phyloP scores from a whole-genome alignment of 2,329 filamentous ascomycete species.

The Ophiosphaerella korrae region DNA sequence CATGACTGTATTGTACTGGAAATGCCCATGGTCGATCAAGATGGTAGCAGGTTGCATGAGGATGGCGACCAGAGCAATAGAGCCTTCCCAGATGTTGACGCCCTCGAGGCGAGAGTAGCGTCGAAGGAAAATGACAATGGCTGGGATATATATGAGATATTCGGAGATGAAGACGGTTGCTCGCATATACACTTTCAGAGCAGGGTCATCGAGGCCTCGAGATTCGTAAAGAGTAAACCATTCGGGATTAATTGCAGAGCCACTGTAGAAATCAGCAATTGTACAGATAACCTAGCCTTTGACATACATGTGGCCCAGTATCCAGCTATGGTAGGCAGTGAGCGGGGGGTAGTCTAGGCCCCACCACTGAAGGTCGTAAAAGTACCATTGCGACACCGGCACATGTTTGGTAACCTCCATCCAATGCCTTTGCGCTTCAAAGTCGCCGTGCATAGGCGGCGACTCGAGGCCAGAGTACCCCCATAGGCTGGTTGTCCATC shows the following conservation, averaged over 20 bases:
- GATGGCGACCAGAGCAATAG: conserved; percentile 85
- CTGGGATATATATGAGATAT: conserved; percentile 86
- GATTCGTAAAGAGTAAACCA: conserved; percentile 91
- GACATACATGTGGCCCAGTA: conserved; percentile 78
- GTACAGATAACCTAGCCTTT: background rate
- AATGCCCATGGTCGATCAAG: conserved; percentile 92
- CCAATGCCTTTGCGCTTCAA: conserved; percentile 97
- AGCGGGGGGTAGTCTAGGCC: conserved; percentile 96
- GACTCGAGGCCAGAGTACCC: conserved; percentile 86
- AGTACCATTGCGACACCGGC: conserved; percentile 95
- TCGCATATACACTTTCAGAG: conserved; percentile 93
- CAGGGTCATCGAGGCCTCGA: conserved; percentile 77
- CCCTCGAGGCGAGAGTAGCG: conserved; percentile 77
- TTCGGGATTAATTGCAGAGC: conserved; percentile 73
- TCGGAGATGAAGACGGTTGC: conserved; percentile 89
- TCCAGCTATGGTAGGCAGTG: conserved; percentile 97
- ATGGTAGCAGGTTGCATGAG: conserved; percentile 91
- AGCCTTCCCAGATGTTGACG: conserved; percentile 80
- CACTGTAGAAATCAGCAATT: conserved; percentile 52
- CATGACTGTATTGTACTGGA: conserved; percentile 99
- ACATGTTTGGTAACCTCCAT: conserved; percentile 94
- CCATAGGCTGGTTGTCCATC: conserved; percentile 92
- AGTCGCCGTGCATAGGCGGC: conserved; percentile 94
- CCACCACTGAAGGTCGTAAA: conserved; percentile 96
- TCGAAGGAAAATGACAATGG: conserved; percentile 81